These are phyloP conservation scores for Blepharisma stoltei DNA, from an alignment of 73 alveolate species.

Conservation along the genomic window DNA sequence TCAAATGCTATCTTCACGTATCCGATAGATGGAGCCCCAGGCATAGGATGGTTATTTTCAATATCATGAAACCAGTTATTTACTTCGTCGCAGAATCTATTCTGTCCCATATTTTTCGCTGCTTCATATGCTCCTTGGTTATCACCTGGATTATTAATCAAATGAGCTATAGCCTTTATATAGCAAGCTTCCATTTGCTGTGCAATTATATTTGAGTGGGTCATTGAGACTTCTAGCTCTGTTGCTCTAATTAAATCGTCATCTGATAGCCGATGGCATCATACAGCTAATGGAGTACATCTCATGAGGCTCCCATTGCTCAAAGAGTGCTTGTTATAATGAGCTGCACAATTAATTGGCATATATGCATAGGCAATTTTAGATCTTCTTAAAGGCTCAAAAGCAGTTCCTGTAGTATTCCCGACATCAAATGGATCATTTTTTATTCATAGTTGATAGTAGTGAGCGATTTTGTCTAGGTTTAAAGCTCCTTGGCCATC, in stretches of 20 bases:
- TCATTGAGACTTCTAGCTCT: constrained; percentile 19
- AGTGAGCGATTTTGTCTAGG: constrained; percentile 10
- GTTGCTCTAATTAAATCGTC: background rate
- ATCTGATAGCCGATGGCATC: background rate
- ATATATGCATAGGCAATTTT: background rate
- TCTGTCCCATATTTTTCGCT: background rate
- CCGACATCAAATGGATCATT: constrained; percentile 48
- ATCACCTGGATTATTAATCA: background rate
- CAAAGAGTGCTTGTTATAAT: constrained; percentile 17
- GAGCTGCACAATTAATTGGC: background rate
- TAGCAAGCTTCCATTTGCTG: background rate
- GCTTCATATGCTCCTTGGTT: background rate
- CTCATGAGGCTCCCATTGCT: constrained; percentile 44
- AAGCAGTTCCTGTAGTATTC: constrained; percentile 30
- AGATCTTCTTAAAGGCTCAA: background rate
- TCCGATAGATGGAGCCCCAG: background rate
- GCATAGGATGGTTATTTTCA: background rate
- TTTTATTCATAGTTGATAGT: constrained; percentile 33
- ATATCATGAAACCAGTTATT: constrained; percentile 21
- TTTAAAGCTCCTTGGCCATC: background rate
- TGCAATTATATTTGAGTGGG: constrained; percentile 34
- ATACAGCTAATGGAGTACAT: constrained; percentile 44
- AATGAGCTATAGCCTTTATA: constrained; percentile 18
- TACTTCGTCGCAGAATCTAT: background rate
- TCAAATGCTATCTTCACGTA: constrained; percentile 15